Evolutionary conservation across 768 basidiomycete genomes (phyloP), one percentile per base, ranked within the genome.

Genomic region (Brasilioporus rufonigricans): DNA sequence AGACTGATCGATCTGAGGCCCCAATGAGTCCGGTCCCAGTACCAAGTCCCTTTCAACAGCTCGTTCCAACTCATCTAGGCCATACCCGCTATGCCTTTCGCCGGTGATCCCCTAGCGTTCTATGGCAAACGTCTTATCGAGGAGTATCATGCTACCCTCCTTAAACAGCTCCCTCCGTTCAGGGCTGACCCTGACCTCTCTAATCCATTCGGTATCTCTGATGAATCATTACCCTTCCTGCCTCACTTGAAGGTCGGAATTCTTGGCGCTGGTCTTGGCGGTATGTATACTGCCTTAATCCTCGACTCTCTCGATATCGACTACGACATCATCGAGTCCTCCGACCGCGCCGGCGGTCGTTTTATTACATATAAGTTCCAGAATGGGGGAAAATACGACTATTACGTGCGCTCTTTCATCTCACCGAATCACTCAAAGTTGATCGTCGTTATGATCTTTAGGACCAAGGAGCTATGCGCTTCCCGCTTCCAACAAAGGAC

Each of bases 251-350:
- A 63, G 46, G 55, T 65, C 5, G 64, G 64, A 1, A 63, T 65
- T 3, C 11, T 65, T 18, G 64, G 64, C 2, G 64, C 64, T 3
- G 65, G 65, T 2, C 29, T 53, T 16, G 65, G 57, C 8, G 77
- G 77, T 19, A 65, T 79, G 11, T 77, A 77, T 61, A 62, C 74
- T 0, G 80, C 76, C 3, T 79, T 9, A 70, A 62, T 1, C 72
- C 33, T 33, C 33, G 33, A 33, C 12, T 33, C 33, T 14, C 10
- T 33, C 14, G 12, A 11, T 14, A 33, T 80, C 59, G 52, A 64
- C 8, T 81, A 77, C 61, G 72, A 77, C 19, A 76, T 80, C 40
- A 52, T 80, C 18, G 80, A 80, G 61, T 74, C 73, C 4, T 62
- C 67, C 1, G 59, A 63, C 26, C 75, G 73, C 16, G 50, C 62